These are phyloP conservation scores for Leucocoprinus birnbaumii DNA, from an alignment of 768 basidiomycete genomes.

Conservation along the genomic window DNA sequence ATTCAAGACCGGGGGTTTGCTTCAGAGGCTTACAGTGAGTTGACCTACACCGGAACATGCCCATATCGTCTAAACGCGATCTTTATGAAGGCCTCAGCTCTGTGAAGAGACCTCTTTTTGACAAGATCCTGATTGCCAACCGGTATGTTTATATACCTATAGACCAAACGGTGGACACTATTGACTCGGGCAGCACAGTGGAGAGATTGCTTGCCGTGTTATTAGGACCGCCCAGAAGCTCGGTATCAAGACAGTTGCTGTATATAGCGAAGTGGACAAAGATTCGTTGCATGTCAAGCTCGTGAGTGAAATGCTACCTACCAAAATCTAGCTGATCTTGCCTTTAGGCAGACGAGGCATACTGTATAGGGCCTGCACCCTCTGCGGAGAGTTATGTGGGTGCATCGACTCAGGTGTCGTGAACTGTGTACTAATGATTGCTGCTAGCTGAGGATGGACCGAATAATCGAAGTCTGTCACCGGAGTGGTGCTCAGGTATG, in stretches of 20 bases:
- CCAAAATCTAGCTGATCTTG: neutral
- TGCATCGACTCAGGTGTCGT: slow-evolving; percentile 14
- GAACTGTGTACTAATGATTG: neutral
- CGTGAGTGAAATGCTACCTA: slow-evolving; percentile 34
- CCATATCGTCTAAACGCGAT: neutral
- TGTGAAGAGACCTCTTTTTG: slow-evolving; percentile 56
- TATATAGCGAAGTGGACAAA: slow-evolving; percentile 86
- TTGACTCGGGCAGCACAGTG: slow-evolving; percentile 41
- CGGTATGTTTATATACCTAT: slow-evolving; percentile 40
- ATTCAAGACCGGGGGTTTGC: slow-evolving; percentile 19
- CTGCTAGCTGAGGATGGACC: slow-evolving; percentile 79
- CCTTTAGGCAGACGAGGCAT: slow-evolving; percentile 82
- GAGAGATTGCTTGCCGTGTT: slow-evolving; percentile 94
- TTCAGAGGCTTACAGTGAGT: slow-evolving; percentile 27
- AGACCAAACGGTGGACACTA: neutral
- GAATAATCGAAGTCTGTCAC: slow-evolving; percentile 81
- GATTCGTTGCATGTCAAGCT: slow-evolving; percentile 80
- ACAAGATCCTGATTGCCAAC: slow-evolving; percentile 92
- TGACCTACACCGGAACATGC: neutral
- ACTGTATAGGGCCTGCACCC: slow-evolving; percentile 89
- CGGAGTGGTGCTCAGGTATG: slow-evolving; percentile 82
- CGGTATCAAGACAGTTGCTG: slow-evolving; percentile 89
- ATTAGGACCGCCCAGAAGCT: slow-evolving; percentile 87
- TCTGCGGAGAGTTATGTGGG: slow-evolving; percentile 88
- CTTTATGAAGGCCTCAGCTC: neutral